A percentile compares a stretch with the other conserved stretches of the same genome.
Evolutionary conservation across 768 basidiomycete genomes (phyloP).

Genomic region (Tephrocybe sp.): DNA sequence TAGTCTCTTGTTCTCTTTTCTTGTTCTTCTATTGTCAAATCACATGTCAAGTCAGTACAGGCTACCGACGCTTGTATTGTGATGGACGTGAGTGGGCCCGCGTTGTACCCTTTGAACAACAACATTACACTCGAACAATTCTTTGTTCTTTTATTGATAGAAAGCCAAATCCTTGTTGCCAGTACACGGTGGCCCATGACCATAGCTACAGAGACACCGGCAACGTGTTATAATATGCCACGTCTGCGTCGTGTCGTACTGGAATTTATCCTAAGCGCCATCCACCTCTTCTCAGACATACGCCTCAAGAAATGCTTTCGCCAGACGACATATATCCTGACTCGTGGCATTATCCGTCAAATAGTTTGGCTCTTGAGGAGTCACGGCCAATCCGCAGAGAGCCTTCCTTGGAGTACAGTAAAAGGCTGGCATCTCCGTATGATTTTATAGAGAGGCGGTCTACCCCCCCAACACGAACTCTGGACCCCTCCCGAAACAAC

Average conservation of each 20-base stretch:
- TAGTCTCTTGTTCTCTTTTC: too few species aligned
- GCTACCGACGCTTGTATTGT: not conserved
- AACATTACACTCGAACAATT: not conserved
- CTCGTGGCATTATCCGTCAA: too few species aligned
- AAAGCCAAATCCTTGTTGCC: not conserved
- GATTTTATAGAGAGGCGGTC: too few species aligned
- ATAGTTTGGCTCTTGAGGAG: not conserved
- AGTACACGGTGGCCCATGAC: not conserved
- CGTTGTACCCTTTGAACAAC: slow-evolving; percentile 3
- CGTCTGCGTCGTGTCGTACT: not conserved
- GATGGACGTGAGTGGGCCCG: not conserved
- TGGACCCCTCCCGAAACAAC: too few species aligned
- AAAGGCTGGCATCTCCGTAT: too few species aligned
- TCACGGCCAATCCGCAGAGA: too few species aligned
- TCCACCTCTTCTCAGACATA: not conserved
- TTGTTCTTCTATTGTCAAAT: slow-evolving; percentile 7
- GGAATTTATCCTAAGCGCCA: not conserved
- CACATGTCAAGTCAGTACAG: not conserved
- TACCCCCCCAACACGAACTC: too few species aligned
- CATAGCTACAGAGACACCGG: slow-evolving; percentile 4
- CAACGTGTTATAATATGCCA: not conserved
- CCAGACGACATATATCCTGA: not conserved
- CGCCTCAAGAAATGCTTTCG: slow-evolving; percentile 2
- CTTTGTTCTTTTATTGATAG: slow-evolving; percentile 7
- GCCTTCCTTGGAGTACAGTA: too few species aligned